A percentile compares a stretch with the other conserved stretches of the same genome.
phyloP scores from a whole-genome alignment of 768 basidiomycete genomes.

The Boletus insuetus region DNA sequence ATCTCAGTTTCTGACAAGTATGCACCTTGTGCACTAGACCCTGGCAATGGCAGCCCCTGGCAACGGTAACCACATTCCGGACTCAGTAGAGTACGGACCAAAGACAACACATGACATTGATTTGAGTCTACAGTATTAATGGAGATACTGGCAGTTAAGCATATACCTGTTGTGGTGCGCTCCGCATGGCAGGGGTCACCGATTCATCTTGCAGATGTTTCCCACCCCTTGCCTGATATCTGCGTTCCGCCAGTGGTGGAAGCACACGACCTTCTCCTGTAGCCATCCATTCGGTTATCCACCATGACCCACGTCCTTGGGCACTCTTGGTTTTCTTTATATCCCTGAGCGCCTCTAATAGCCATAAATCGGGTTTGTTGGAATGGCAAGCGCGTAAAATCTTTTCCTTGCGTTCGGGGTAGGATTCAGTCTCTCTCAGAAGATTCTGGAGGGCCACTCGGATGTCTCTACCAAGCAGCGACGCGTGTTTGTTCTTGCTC shows the following conservation, averaged over 20 bases:
- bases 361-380: constrained; percentile 37
- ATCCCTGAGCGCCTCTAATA: constrained; percentile 35
- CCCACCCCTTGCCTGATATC: constrained; percentile 9
- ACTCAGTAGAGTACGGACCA: background rate
- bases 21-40: no score
- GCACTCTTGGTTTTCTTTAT: constrained; percentile 34
- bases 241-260: constrained; percentile 17
- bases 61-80: background rate
- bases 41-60: no score
- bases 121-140: constrained; percentile 5
- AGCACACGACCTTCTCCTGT: constrained; percentile 20
- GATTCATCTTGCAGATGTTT: background rate
- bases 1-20: background rate
- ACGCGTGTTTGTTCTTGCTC: constrained; percentile 39
- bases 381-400: constrained; percentile 23
- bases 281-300: constrained; percentile 29
- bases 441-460: constrained; percentile 40
- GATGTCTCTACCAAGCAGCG: constrained; percentile 41
- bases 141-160: constrained; percentile 2
- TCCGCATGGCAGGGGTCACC: background rate
- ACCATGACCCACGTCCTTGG: constrained; percentile 27
- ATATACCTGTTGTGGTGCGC: background rate
- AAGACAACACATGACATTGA: background rate
- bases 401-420: constrained; percentile 18
- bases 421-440: constrained; percentile 18